Conservation (phyloP, 1,284 basidiomycete species). For the Marasmius tenuissimus region DNA sequence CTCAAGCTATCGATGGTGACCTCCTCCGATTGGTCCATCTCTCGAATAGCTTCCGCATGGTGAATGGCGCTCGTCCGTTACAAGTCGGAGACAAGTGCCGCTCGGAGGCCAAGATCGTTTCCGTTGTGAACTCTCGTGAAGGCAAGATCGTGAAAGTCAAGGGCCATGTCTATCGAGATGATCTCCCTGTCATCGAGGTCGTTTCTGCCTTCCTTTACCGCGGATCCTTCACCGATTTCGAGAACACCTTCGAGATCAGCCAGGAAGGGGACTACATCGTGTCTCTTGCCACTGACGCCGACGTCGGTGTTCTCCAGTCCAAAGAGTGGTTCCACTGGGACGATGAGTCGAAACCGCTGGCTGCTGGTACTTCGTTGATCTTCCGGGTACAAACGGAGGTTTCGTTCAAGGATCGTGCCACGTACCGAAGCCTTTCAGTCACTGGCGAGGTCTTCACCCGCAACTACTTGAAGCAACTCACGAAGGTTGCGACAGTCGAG, state of each 20-base stretch:
- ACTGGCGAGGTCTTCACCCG: constrained; percentile 85
- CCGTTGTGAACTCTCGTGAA: constrained; percentile 88
- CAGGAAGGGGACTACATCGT: constrained; percentile 90
- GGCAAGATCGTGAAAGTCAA: constrained; percentile 95
- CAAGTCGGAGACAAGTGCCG: constrained; percentile 89
- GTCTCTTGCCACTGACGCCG: constrained; percentile 73
- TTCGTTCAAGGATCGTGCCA: constrained; percentile 88
- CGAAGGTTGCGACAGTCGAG: constrained; percentile 87
- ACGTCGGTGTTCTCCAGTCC: constrained; percentile 87
- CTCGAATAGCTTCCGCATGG: constrained; percentile 92
- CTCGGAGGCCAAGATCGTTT: constrained; percentile 86
- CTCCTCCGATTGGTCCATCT: constrained; percentile 95
- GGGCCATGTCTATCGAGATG: constrained; percentile 78
- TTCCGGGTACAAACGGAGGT: constrained; percentile 89
- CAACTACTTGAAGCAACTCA: constrained; percentile 81
- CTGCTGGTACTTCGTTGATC: constrained; percentile 81
- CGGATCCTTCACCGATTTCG: constrained; percentile 89
- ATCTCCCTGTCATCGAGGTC: constrained; percentile 88
- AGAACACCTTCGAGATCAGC: constrained; percentile 93
- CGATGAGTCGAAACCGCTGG: constrained; percentile 76
- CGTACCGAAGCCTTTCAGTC: constrained; percentile 83
- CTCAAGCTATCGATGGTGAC: constrained; percentile 87
- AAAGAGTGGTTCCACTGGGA: constrained; percentile 99
- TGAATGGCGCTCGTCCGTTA: constrained; percentile 77
- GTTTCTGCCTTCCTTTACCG: constrained; percentile 96